Evolutionary conservation across 345 rosid genomes (phyloP), one percentile per base, ranked within the genome.

Genomic region (Abelmoschus esculentus): DNA sequence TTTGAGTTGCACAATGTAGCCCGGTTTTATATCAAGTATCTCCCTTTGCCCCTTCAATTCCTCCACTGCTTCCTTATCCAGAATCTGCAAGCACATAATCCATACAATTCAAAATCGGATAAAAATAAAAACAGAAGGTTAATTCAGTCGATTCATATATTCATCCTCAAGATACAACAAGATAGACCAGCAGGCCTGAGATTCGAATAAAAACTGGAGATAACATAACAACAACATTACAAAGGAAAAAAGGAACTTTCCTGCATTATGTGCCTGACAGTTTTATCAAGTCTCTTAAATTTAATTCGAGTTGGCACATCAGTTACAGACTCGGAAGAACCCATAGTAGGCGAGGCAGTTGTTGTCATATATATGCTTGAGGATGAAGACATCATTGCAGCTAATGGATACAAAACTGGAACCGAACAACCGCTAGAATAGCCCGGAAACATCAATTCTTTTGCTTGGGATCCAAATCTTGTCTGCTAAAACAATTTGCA

Each of bases 271-370:
- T 95, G 83, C 84, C 77, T 79, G 31, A 88, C 92, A 61, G 96
- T 88, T 78, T 95, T 95, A 82, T 87, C 97, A 46, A 86, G 93
- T 71, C 96, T 90, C 86, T 95, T 95, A 64, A 90, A 91, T 73
- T 90, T 90, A 73, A 90, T 80, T 61, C 88, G 88, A 56, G 84
- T 81, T 50, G 91, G 70, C 17, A 67, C 74, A 72, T 79, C 90
- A 64, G 76, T 28, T 7, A 64, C 68, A 46, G 80, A 3, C 8
- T 62, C 84, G 13, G 83, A 73, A 72, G 84, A 72, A 73, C 42
- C 84, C 49, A 70, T 66, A 11, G 79, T 63, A 46, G 80, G 88
- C 40, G 54, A 85, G 76, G 76, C 73, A 77, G 74, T 87, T 81
- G 54, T 58, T 65, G 36, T 34, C 50, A 66, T 63, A 68, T 4